Base-by-base conservation (phyloP, 345 rosid species). In the Adansonia digitata region DNA sequence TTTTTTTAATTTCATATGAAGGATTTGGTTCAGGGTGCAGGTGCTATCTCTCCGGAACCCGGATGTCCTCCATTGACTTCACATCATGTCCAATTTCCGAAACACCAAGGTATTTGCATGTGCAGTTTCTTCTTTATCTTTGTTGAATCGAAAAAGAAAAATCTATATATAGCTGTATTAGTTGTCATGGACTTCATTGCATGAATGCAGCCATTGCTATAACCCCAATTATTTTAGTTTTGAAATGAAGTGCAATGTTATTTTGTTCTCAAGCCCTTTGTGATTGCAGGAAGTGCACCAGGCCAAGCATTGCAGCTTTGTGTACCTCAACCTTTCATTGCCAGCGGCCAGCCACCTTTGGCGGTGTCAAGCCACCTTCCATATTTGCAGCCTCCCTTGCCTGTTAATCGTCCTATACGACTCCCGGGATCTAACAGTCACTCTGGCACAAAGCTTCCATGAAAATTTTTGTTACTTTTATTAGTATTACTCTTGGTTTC, bases 1-100 rank as follows among this genome's bases (percentile, higher is more conserved):
- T n/a, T n/a, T n/a, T n/a, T n/a, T n/a, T n/a, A n/a, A 7, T 82
- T 83, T 78, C 34, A 59, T 73, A 24, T 55, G 68, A 78, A 90
- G 95, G 95, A 90, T 83, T 45, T 85, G 82, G 80, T 84, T 78
- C 95, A 82, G 68, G 85, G 80, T 60, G 73, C 83, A 60, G 79
- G 85, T 53, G 86, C 86, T 46, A 74, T 88, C 48, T 62, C 92
- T 56, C 86, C 84, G 18, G 77, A 81, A 74, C 76, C 92, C 60
- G 76, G 83, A 2, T 81, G 83, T 73, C 92, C 98, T 75, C 74
- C 37, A 14, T 27, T 85, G 57, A 57, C 85, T 29, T 74, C 83
- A 0, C 87, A 84, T 76, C 92, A 89, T 65, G 82, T 86, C 66
- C 97, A 84, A 73, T 83, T 77, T 77, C 84, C 85, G 12, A 89